Evolutionary conservation across 2,329 filamentous ascomycete species (phyloP).

Genomic region (Fusarium udum): DNA sequence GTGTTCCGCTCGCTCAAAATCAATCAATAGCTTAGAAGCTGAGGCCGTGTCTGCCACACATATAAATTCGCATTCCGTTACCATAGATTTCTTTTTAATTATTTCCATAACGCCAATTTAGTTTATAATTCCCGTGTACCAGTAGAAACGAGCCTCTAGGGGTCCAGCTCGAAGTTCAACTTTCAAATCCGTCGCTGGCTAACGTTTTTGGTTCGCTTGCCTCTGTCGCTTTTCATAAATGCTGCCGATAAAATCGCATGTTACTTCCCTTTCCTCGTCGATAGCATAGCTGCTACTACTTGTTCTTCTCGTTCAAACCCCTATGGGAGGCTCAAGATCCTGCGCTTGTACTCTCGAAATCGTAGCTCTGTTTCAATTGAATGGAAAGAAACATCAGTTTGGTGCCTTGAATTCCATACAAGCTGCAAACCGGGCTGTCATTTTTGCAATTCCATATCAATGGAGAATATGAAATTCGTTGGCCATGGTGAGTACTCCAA

Average conservation of each 20-base stretch:
- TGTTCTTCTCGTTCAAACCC: neutral
- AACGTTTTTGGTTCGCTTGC: neutral
- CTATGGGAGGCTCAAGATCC: neutral
- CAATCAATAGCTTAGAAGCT: neutral
- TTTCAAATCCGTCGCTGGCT: constrained; percentile 10
- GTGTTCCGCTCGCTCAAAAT: neutral
- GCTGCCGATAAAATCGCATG: neutral
- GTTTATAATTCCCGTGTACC: neutral
- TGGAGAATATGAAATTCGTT: neutral
- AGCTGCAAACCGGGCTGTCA: neutral
- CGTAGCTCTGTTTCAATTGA: neutral
- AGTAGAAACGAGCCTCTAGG: neutral
- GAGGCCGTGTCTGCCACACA: neutral
- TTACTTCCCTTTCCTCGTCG: neutral
- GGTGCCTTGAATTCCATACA: neutral
- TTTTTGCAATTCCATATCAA: neutral
- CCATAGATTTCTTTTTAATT: neutral
- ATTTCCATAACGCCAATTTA: neutral
- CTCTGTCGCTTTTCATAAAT: neutral
- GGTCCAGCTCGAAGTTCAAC: constrained; percentile 2
- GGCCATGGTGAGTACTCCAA: neutral
- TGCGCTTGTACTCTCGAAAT: neutral
- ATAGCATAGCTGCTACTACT: neutral
- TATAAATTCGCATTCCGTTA: neutral
- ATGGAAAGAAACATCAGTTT: neutral